These are phyloP conservation scores for Anacardium occidentale DNA, from an alignment of 345 rosid genomes.

Conservation along the genomic window DNA sequence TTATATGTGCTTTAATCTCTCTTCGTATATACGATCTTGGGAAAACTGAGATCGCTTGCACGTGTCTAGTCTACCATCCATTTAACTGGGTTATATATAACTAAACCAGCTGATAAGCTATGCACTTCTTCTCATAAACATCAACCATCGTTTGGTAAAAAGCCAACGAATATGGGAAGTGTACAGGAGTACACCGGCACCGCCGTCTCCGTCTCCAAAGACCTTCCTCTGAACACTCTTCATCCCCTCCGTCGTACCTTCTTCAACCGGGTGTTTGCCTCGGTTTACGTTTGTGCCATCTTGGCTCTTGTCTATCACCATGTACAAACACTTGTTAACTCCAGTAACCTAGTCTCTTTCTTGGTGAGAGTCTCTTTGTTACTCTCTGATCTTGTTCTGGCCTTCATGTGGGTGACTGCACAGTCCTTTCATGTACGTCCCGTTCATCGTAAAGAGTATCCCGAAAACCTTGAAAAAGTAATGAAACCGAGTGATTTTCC, in stretches of 20 bases:
- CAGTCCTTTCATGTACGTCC: slow-evolving; percentile 45
- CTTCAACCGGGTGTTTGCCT: slow-evolving; percentile 49
- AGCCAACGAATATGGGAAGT: slow-evolving; percentile 16
- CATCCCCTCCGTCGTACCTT: slow-evolving; percentile 34
- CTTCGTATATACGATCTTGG: no score
- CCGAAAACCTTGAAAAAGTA: slow-evolving; percentile 38
- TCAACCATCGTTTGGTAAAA: no score
- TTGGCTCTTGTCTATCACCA: slow-evolving; percentile 51
- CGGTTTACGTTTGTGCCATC: slow-evolving; percentile 49
- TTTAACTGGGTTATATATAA: no score
- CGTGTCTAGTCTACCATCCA: neutral
- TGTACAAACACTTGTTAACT: slow-evolving; percentile 32
- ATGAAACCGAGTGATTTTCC: slow-evolving; percentile 41
- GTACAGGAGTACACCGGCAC: slow-evolving; percentile 9
- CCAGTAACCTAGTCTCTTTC: slow-evolving; percentile 19
- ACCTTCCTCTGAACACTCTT: slow-evolving; percentile 41
- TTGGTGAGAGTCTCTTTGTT: slow-evolving; percentile 29
- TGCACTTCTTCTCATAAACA: no score
- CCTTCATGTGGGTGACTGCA: slow-evolving; percentile 58
- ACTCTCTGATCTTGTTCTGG: slow-evolving; percentile 56
- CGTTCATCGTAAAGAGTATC: slow-evolving; percentile 43
- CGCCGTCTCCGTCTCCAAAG: slow-evolving; percentile 1
- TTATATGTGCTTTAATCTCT: no score
- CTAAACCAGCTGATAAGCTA: no score
- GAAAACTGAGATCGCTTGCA: neutral